Evolutionary conservation across 176 grass and related monocot species (phyloP), one percentile per base, ranked within the genome.

Genomic region (Carex myosuroides): DNA sequence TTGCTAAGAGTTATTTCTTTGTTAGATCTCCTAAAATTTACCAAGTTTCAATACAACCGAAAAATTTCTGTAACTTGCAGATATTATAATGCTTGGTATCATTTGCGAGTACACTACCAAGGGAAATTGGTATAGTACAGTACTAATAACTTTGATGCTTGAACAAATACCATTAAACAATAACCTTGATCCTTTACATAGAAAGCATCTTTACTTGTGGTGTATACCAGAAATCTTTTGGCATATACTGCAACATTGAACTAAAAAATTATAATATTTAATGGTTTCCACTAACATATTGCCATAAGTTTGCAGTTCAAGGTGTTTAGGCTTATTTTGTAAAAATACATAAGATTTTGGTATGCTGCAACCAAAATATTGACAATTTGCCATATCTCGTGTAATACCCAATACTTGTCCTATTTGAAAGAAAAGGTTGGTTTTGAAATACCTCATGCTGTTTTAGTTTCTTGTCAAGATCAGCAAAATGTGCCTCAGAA

Each of bases 401-500:
- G 5, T 76, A 30, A 76, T 46, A 73, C 3, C 41, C 3, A 13
- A 79, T 60, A 60, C 14, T 80, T 61, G 8, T 20, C 54, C 46
- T 78, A 63, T 85, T 60, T 76, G 53, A 70, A 32, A 72, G 39
- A 46, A 80, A 80, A 56, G 60, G 50, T 10, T 4, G 46, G 52
- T 53, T 75, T 42, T 26, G 21, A 86, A 56, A 53, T 89, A 99
- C 96, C 92, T 99, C 93, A 84, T 99, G 93, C 57, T 88, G 71
- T 83, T 93, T 90, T 58, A 99, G 81, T 83, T 93, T 95, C 89
- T 90, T 99, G 75, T 91, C 83, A 32, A 99, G 87, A 64, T 93
- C 93, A 74, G 66, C 79, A 81, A 99, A 99, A 88, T 93, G 79
- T 50, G 87, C 76, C 84, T 95, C 89, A 9, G 91, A 93, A 69